Evolutionary conservation across 352 stramenopile species (phyloP).

Genomic region (Phytophthora aleatoria): DNA sequence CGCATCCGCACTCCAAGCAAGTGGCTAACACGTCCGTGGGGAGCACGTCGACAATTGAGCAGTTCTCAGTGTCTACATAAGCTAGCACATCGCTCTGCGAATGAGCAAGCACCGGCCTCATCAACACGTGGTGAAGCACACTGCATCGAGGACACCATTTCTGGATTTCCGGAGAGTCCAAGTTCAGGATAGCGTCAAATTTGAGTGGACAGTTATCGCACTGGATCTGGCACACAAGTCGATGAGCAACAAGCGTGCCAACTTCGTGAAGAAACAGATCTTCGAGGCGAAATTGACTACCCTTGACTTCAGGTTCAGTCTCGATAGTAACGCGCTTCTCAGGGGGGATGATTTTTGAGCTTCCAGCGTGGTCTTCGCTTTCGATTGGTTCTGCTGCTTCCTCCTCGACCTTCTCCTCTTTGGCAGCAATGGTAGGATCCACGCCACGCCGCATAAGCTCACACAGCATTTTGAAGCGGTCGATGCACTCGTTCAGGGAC

Average conservation of each 20-base stretch:
- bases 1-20: conserved; percentile 67
- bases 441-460: conserved; percentile 48
- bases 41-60: conserved; percentile 67
- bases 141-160: conserved; percentile 88
- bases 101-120: conserved; percentile 77
- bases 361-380: conserved; percentile 21
- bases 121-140: conserved; percentile 63
- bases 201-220: conserved; percentile 77
- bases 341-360: conserved; percentile 58
- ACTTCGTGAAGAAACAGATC: conserved; percentile 81
- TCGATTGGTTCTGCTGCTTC: conserved; percentile 11
- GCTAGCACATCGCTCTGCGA: conserved; percentile 61
- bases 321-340: conserved; percentile 54
- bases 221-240: conserved; percentile 65
- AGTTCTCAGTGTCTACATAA: conserved; percentile 81
- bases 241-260: conserved; percentile 74
- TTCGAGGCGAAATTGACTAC: conserved; percentile 61
- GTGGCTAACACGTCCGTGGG: conserved; percentile 74
- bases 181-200: conserved; percentile 62
- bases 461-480: conserved; percentile 75
- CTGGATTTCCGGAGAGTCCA: conserved; percentile 50
- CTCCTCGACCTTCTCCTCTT: conserved; percentile 26
- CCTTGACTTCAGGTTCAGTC: conserved; percentile 56
- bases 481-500: conserved; percentile 83
- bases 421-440: conserved; percentile 13